Evolutionary conservation across 495 filamentous ascomycete genomes (phyloP).

Genomic region (Aspergillus steynii): DNA sequence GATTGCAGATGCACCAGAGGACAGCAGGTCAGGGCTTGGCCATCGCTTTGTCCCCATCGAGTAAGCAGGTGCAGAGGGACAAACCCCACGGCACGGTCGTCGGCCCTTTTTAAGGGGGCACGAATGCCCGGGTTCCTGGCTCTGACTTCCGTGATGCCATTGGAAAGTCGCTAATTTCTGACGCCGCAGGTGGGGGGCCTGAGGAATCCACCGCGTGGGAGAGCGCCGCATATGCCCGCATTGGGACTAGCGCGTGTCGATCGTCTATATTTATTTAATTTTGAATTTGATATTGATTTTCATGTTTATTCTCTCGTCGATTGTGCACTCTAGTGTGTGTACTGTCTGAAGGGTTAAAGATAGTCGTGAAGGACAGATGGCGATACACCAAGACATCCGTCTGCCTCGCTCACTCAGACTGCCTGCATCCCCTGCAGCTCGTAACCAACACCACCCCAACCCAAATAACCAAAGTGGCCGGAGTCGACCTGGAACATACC

Average conservation of each 20-base stretch:
- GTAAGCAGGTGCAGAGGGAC: neutral
- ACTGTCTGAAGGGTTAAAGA: no score
- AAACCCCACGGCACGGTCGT: neutral
- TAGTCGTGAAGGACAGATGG: no score
- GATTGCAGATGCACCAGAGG: neutral
- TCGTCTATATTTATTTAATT: neutral
- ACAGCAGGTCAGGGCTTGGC: neutral
- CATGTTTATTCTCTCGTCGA: no score
- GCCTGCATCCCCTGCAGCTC: neutral
- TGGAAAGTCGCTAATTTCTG: neutral
- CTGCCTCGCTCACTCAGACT: no score
- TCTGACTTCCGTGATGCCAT: no score
- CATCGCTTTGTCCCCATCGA: neutral
- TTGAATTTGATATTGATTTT: no score
- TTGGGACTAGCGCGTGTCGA: neutral
- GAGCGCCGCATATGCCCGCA: neutral
- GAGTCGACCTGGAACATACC: no score
- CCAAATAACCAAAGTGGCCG: no score
- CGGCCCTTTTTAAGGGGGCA: neutral
- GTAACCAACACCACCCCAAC: neutral
- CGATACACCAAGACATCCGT: no score
- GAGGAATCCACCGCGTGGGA: neutral
- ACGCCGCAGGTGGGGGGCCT: neutral
- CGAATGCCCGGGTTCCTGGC: no score
- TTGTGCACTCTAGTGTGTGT: no score